Conservation (phyloP, 2,329 filamentous ascomycete genomes). For the Colletotrichum tabaci region DNA sequence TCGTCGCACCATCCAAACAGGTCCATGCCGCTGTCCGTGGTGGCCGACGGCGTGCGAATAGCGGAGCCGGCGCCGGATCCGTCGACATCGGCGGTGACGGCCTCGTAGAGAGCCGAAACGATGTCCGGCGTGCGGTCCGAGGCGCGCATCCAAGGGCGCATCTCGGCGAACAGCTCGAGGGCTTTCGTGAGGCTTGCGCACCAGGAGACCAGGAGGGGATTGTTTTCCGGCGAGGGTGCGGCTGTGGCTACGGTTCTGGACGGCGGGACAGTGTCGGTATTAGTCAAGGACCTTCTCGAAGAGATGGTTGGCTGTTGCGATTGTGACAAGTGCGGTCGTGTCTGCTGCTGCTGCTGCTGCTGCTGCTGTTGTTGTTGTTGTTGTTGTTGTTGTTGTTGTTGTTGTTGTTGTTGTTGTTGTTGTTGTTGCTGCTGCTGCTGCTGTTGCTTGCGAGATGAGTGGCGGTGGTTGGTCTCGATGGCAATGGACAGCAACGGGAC, state of each 20-base stretch:
- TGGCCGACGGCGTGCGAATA: conserved; percentile 46
- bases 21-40: conserved; percentile 46
- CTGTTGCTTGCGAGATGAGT: not conserved
- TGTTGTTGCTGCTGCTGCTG: conserved; percentile 10
- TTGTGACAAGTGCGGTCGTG: not conserved
- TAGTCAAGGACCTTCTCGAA: not conserved
- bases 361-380: conserved; percentile 13
- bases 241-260: conserved; percentile 7
- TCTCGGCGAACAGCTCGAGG: conserved; percentile 47
- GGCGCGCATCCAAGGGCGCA: conserved; percentile 49
- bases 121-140: conserved; percentile 48
- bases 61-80: conserved; percentile 32
- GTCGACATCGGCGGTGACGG: conserved; percentile 45
- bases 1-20: conserved; percentile 49
- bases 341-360: not conserved
- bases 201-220: conserved; percentile 39
- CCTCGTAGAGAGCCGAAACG: conserved; percentile 48
- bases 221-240: not conserved
- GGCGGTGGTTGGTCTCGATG: conserved; percentile 42
- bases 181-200: conserved; percentile 47
- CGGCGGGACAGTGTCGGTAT: not conserved
- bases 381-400: conserved; percentile 11
- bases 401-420: not conserved
- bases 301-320: not conserved
- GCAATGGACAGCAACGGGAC: conserved; percentile 50